These are phyloP conservation scores for Cephalotrichum gorgonifer DNA, from an alignment of 2,329 filamentous ascomycete genomes.

Conservation along the genomic window DNA sequence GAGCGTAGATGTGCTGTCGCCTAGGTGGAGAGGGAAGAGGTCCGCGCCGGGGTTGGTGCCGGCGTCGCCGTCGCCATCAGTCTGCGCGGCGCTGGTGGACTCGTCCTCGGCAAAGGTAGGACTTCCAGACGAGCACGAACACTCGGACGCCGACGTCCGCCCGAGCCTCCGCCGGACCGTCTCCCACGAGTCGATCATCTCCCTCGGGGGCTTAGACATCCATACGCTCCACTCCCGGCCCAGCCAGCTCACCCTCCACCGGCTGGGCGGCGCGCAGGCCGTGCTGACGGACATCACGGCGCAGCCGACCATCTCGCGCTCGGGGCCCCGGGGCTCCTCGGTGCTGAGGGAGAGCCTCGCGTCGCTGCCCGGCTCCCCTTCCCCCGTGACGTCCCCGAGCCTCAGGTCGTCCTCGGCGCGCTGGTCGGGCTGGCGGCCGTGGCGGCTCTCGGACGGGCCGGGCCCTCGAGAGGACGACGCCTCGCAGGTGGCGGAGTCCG, in stretches of 20 bases:
- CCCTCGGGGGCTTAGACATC: constrained; percentile 82
- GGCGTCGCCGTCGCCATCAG: not conserved
- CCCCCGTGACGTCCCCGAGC: constrained; percentile 12
- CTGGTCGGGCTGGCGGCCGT: not conserved
- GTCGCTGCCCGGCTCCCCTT: constrained; percentile 22
- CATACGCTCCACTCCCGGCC: constrained; percentile 69
- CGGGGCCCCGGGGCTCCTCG: constrained; percentile 37
- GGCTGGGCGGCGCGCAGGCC: constrained; percentile 41
- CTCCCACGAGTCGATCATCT: constrained; percentile 86
- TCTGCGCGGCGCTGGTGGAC: no score
- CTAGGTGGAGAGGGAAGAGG: constrained; percentile 18
- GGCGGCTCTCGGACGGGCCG: no score
- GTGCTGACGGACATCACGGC: constrained; percentile 51
- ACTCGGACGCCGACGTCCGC: constrained; percentile 22
- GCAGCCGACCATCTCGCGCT: constrained; percentile 43
- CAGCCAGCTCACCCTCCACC: constrained; percentile 57
- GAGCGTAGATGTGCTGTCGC: constrained; percentile 57
- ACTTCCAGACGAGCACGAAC: constrained; percentile 6
- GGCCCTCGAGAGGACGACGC: not conserved
- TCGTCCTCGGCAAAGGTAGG: no score
- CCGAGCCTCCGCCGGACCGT: constrained; percentile 49
- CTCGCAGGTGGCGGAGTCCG: not conserved
- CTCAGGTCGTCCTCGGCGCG: not conserved
- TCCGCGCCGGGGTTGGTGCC: not conserved
- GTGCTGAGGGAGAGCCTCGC: constrained; percentile 47